Evolutionary conservation across 2,329 filamentous ascomycete species (phyloP), one percentile per base, ranked within the genome.

Genomic region (Fusarium pseudonygamai): DNA sequence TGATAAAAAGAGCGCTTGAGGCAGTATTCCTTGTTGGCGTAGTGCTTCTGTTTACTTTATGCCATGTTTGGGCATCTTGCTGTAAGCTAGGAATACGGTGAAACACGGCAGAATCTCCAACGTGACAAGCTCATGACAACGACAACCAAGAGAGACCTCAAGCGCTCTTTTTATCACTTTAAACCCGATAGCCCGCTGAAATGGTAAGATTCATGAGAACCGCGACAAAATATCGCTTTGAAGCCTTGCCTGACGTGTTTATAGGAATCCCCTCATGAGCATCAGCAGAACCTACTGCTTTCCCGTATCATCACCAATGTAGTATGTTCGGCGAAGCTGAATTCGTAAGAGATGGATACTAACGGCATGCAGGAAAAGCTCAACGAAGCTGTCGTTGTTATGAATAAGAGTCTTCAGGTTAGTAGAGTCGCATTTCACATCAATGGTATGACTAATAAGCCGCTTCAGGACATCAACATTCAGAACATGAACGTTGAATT

Each of bases 401-500:
- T 98, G 88, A 99, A 98, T 84, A 97, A 94, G 83, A 93, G 90
- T 56, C 91, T 99, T 3, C 93, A 97, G 83, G 94, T 95, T 57
- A 20, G 66, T 61, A 24, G 39, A 45, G 10, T 15, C 15, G 13
- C 10, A 24, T 26, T 22, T 13, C 15, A n/a, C 20, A 12, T 49
- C 15, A 24, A 36, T 32, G 4, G 14, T 18, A 16, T 22, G 14
- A n/a, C 60, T 69, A 28, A 70, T 46, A 67, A 69, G 40, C 20
- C 20, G 24, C 13, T 5, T 7, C 77, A 97, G 93, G 96, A 98
- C 76, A 98, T 98, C 87, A 98, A 98, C 80, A 92, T 98, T 63
- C 93, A 97, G 79, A 99, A 98, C 82, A 98, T 98, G 95, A 97
- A 99, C 80, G 94, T 98, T 40, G 96, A 98, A 84, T 88, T 98